A percentile compares a stretch with the other conserved stretches of the same genome.
phyloP scores from a whole-genome alignment of 352 stramenopile genomes.

The Phytophthora pini region DNA sequence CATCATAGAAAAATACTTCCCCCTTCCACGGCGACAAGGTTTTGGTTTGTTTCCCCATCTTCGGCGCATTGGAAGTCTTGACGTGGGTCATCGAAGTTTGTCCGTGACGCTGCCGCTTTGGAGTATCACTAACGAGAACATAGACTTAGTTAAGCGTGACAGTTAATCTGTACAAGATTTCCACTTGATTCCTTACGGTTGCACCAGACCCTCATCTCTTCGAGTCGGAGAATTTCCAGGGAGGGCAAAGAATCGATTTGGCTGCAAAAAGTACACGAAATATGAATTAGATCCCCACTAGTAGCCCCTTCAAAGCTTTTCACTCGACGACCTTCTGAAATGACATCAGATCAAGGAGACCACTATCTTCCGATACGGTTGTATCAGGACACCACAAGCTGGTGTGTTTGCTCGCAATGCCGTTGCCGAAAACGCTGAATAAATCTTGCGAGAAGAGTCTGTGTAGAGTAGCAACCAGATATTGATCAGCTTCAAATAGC shows the following conservation, averaged over 20 bases:
- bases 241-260: slow-evolving; percentile 34
- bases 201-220: slow-evolving; percentile 3
- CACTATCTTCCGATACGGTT: slow-evolving; percentile 11
- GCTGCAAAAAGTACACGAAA: slow-evolving; percentile 10
- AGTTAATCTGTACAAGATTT: background rate
- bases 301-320: background rate
- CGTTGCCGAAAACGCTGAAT: slow-evolving; percentile 37
- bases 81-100: background rate
- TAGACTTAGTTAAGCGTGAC: slow-evolving; percentile 3
- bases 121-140: slow-evolving; percentile 12
- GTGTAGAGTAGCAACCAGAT: background rate
- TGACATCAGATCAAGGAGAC: slow-evolving; percentile 20
- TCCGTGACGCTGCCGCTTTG: slow-evolving; percentile 6
- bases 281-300: slow-evolving; percentile 1
- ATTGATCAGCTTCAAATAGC: slow-evolving; percentile 8
- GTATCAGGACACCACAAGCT: slow-evolving; percentile 39
- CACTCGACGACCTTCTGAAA: slow-evolving; percentile 27
- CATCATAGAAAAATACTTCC: slow-evolving; percentile 43
- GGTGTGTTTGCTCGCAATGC: slow-evolving; percentile 31
- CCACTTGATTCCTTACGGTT: slow-evolving; percentile 17
- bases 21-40: slow-evolving; percentile 9
- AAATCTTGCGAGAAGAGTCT: slow-evolving; percentile 38
- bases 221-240: slow-evolving; percentile 10
- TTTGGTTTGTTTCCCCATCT: slow-evolving; percentile 4
- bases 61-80: slow-evolving; percentile 5